Base-by-base conservation (phyloP, 2,329 filamentous ascomycete genomes). In the Falciphora oryzae region DNA sequence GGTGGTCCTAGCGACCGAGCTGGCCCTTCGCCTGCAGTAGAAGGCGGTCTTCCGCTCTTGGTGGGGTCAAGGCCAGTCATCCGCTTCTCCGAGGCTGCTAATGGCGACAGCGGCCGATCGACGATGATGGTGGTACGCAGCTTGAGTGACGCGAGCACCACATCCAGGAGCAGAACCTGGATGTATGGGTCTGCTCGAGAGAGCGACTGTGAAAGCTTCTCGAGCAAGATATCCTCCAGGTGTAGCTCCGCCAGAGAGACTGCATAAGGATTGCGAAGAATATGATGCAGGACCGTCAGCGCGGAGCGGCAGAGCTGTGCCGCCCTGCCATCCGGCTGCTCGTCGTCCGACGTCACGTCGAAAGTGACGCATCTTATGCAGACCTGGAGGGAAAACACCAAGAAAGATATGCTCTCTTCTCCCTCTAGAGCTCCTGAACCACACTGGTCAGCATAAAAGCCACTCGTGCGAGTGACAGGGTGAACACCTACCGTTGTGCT, bases 141-240 rank as follows among this genome's bases (percentile, higher is more conserved):
- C 71, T 88, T 92, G 13, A 97, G 80, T 4, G 89, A 83, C 60
- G 88, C 87, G 70, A 90, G 86, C 3, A 93, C 84, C n/a, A 91
- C 87, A 70, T 93, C 90, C 29, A 97, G 83, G 13, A 97, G 77
- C 0, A 92, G 81, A 18, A 90, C 87, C 71, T 96, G 93, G 1
- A 94, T 83, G 63, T 88, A 88, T 35, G 88, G 83, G 69, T 92
- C 90, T 1, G 85, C 77, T 7, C 83, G 81, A 53, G 81, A 75
- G 27, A 92, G 78, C 22, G 88, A 84, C 70, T 83, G 81, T 32
- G 80, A 79, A 7, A 96, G 81, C 67, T 86, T 84, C 38, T 89
- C 85, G 66, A 95, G 89, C 32, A 97, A 80, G 50, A 85, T 75
- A 27, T 85, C 79, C 71, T 96, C 92, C 13, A 96, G 79, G 64